These are phyloP conservation scores for Cordyceps militaris DNA, from an alignment of 2,329 filamentous ascomycete genomes.

Conservation along the genomic window DNA sequence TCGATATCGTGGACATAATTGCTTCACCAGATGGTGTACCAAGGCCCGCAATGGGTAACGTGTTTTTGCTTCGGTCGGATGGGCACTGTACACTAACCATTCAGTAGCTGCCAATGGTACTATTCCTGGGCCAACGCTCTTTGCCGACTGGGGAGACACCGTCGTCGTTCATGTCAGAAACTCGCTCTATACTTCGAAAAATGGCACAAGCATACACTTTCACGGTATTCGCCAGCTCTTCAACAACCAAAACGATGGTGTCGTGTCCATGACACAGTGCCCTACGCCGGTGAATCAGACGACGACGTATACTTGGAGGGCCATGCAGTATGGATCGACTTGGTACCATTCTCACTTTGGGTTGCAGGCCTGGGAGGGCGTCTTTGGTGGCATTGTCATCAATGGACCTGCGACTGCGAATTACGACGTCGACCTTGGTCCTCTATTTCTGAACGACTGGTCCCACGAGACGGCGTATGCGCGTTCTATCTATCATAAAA, in stretches of 20 bases:
- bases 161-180: constrained; percentile 40
- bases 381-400: constrained; percentile 54
- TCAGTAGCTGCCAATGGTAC: constrained; percentile 38
- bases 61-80: not conserved
- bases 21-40: constrained; percentile 53
- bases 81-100: not conserved
- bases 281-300: constrained; percentile 43
- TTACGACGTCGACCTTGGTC: constrained; percentile 58
- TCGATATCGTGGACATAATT: constrained; percentile 55
- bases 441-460: constrained; percentile 54
- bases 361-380: constrained; percentile 29
- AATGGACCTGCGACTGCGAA: constrained; percentile 50
- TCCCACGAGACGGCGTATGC: constrained; percentile 28
- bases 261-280: constrained; percentile 50
- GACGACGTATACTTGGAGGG: constrained; percentile 52
- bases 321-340: constrained; percentile 51
- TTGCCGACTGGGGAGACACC: constrained; percentile 47
- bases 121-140: constrained; percentile 57
- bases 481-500: not conserved
- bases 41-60: constrained; percentile 45
- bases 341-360: constrained; percentile 54
- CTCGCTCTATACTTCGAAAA: constrained; percentile 23
- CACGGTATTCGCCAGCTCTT: constrained; percentile 56
- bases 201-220: constrained; percentile 47
- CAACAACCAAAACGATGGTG: constrained; percentile 55